Percentiles rank a stretch among this genome's conserved stretches.
phyloP scores from a whole-genome alignment of 768 basidiomycete genomes.

The Tylopilus subfusipes region DNA sequence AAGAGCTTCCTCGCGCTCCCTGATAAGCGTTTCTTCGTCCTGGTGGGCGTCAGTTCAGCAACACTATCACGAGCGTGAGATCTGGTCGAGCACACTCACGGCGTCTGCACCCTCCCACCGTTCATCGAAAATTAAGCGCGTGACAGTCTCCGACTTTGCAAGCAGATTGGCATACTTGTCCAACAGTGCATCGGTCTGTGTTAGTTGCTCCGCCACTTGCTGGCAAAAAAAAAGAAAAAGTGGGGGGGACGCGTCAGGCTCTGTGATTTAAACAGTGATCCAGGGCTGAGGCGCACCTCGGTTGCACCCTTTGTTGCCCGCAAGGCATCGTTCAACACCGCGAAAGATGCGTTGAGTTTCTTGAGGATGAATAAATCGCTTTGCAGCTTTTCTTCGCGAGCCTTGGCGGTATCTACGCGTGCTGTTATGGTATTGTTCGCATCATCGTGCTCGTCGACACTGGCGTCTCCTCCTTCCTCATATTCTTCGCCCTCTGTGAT shows the following conservation, averaged over 20 bases:
- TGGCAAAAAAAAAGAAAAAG: conserved; percentile 32
- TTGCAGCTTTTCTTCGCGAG: conserved; percentile 70
- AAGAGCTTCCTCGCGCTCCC: conserved; percentile 35
- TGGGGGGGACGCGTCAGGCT: neutral
- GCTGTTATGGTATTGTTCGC: conserved; percentile 25
- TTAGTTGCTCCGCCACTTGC: conserved; percentile 65
- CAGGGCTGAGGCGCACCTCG: conserved; percentile 44
- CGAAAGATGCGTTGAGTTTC: conserved; percentile 70
- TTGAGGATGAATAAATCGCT: conserved; percentile 69
- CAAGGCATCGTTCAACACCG: conserved; percentile 65
- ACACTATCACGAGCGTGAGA: neutral
- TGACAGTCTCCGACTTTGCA: conserved; percentile 63
- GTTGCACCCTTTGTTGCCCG: conserved; percentile 62
- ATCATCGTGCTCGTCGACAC: conserved; percentile 10
- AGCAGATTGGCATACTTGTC: conserved; percentile 73
- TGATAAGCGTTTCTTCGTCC: conserved; percentile 59
- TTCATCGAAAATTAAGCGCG: conserved; percentile 72
- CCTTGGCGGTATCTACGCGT: conserved; percentile 28
- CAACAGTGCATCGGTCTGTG: conserved; percentile 68
- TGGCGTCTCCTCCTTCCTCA: conserved; percentile 12
- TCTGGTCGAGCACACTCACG: conserved; percentile 39
- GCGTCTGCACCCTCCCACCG: conserved; percentile 71
- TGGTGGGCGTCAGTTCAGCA: conserved; percentile 23
- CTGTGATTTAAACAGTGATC: neutral
- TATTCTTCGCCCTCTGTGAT: conserved; percentile 26